phyloP scores from a whole-genome alignment of 1,284 basidiomycete genomes.

The Inonotus hispidus region DNA sequence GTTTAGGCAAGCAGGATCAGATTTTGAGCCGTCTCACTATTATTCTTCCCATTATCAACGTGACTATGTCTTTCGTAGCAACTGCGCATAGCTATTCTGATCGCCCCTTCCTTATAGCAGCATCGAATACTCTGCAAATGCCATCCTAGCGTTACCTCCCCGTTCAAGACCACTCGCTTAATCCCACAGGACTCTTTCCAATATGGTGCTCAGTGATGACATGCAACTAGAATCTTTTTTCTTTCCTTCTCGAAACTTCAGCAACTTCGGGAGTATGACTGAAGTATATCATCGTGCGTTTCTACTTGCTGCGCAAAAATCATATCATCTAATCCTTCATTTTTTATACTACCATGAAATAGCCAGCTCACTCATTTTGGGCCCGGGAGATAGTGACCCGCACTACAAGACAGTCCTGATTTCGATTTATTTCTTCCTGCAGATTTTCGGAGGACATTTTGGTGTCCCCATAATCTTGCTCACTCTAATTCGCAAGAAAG shows the following conservation, averaged over 20 bases:
- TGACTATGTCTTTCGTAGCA: not conserved
- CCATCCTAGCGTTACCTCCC: not conserved
- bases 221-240: not conserved
- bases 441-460: conserved; percentile 8
- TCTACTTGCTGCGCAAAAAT: not conserved
- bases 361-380: not conserved
- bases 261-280: not conserved
- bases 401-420: not conserved
- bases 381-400: not conserved
- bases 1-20: too few relatives aligned
- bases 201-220: not conserved
- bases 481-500: conserved; percentile 1
- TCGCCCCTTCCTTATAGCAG: not conserved
- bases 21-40: too few relatives aligned
- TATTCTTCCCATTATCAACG: too few relatives aligned
- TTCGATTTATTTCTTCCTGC: conserved; percentile 7
- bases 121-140: not conserved
- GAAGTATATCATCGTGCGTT: not conserved
- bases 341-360: not conserved
- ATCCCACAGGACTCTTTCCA: not conserved
- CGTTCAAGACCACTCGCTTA: not conserved
- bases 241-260: not conserved
- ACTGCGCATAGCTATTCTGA: not conserved
- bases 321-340: not conserved
- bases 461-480: conserved; percentile 2